Evolutionary conservation across 257 asterid species (phyloP), one percentile per base, ranked within the genome.

Genomic region (Thymus mandschuricus): DNA sequence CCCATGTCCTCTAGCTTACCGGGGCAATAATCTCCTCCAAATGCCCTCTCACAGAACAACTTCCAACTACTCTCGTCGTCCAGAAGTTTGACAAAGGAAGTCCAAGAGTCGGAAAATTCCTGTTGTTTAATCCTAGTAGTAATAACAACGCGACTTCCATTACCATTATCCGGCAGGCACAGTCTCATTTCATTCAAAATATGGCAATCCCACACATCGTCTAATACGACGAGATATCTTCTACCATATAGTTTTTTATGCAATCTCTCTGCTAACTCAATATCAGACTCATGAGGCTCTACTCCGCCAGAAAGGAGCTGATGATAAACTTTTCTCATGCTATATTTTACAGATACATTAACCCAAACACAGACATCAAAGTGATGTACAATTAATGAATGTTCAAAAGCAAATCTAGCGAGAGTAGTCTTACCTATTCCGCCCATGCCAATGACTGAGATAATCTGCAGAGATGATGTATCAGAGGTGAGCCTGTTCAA

Each of bases 371-470:
- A 0, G 28, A 55, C 6, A 12, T 55, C 35, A 55, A 55, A 55
- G 9, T 55, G 60, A 1, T 27, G 34, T 2, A 10, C 9, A 28
- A 55, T 55, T 3, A 27, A 12, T 6, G 31, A 11, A 21, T 52
- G 1, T 21, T 52, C 33, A 8, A 21, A 52, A 27, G 27, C 12
- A 52, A 1, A 21, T 21, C 4, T 21, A 11, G 33, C 33, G 7
- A 52, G 9, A 52, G 59, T 52, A n/a, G 62, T 72, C 70, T 72
- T 62, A 60, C 69, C 61, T 0, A 54, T 40, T 11, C 75, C 75
- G 2, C 68, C 75, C 75, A 70, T 70, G 10, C 75, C 75, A 1
- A 35, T 61, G 7, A 70, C 34, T 3, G 68, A 48, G 61, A 70
- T 27, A 41, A 59, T 46, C 1, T 46, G 50, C 33, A 5, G 68